phyloP scores from a whole-genome alignment of 768 basidiomycete species.

The Leucosporidium yakuticum region DNA sequence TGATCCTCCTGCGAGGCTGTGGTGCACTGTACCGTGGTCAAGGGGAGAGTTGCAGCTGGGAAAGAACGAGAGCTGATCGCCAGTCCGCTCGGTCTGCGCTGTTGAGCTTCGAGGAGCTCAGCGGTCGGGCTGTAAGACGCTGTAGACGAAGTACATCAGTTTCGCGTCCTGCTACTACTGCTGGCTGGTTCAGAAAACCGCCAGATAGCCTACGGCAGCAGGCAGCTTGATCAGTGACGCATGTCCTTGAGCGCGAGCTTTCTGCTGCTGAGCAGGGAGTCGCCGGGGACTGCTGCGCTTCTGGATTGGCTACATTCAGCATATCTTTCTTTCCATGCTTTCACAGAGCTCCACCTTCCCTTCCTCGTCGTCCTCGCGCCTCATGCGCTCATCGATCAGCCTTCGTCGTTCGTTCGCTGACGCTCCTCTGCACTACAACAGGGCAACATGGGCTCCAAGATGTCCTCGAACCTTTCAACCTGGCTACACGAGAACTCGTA shows the following conservation, averaged over 20 bases:
- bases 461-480: conserved; percentile 73
- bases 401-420: conserved; percentile 40
- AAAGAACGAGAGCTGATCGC: neutral
- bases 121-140: neutral
- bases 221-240: too few relatives aligned
- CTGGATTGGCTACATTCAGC: neutral
- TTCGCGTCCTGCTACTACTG: neutral
- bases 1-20: neutral
- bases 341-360: neutral
- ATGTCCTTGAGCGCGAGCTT: too few relatives aligned
- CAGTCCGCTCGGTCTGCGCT: neutral
- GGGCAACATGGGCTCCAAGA: conserved; percentile 66
- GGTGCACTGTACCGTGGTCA: neutral
- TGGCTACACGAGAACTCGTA: conserved; percentile 46
- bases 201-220: too few relatives aligned
- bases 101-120: too few relatives aligned
- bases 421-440: conserved; percentile 39
- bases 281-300: neutral
- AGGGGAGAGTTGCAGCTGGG: neutral
- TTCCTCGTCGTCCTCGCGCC: neutral
- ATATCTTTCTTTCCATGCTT: too few relatives aligned
- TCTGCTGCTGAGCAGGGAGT: neutral
- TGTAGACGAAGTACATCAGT: neutral
- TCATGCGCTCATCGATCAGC: neutral
- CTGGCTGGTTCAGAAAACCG: too few relatives aligned